phyloP scores from a whole-genome alignment of 2,329 filamentous ascomycete species.

The Anthostomella pinea region DNA sequence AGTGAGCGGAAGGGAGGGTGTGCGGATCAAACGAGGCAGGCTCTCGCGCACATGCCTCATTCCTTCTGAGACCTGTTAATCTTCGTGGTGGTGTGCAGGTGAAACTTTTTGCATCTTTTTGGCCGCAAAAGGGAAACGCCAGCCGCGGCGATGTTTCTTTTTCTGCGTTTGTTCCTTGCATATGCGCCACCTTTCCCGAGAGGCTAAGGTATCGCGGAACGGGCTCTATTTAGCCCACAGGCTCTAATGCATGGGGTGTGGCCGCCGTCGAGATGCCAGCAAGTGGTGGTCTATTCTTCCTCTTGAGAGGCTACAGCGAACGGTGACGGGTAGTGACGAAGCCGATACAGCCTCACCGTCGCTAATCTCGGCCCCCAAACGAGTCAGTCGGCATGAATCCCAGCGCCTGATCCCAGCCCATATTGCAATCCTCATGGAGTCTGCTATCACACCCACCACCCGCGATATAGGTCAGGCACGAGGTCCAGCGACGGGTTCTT shows the following conservation, averaged over 20 bases:
- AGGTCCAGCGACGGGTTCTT: background rate
- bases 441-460: slow-evolving; percentile 1
- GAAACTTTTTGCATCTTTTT: background rate
- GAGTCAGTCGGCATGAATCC: background rate
- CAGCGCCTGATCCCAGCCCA: background rate
- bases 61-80: slow-evolving; percentile 1
- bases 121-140: background rate
- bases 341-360: no score
- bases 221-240: slow-evolving; percentile 3
- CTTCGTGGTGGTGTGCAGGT: background rate
- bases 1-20: background rate
- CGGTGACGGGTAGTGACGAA: no score
- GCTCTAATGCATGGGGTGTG: no score
- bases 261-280: no score
- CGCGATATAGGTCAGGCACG: no score
- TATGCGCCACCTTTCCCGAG: slow-evolving; percentile 1
- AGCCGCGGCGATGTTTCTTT: no score
- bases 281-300: no score
- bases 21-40: slow-evolving; percentile 1
- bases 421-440: background rate
- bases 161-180: slow-evolving; percentile 1
- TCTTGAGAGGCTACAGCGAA: no score
- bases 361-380: background rate
- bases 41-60: slow-evolving; percentile 1
- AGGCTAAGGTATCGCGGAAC: background rate